Evolutionary conservation across 306 rosid species (phyloP).

Genomic region (Benincasa hispida): DNA sequence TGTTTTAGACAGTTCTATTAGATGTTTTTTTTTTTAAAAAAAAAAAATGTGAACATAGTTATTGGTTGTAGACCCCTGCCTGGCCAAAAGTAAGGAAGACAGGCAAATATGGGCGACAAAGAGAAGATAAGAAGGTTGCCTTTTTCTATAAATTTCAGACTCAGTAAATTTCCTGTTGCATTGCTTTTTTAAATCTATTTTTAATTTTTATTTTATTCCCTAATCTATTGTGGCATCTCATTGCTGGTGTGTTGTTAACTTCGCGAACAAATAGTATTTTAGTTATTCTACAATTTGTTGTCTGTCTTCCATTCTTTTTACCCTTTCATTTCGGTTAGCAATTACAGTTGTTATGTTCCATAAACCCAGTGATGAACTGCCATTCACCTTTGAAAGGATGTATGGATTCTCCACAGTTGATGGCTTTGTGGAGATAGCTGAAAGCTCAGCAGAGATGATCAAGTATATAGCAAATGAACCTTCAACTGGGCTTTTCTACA

Average conservation of each 20-base stretch:
- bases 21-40: neutral
- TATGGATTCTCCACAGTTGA: constrained; percentile 70
- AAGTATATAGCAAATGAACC: constrained; percentile 80
- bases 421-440: constrained; percentile 81
- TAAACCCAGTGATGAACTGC: constrained; percentile 40
- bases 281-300: neutral
- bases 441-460: constrained; percentile 70
- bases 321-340: constrained; percentile 6
- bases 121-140: neutral
- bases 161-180: neutral
- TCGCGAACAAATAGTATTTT: neutral
- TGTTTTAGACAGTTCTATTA: too few relatives aligned
- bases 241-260: neutral
- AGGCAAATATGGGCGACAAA: neutral
- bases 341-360: constrained; percentile 6
- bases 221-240: neutral
- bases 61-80: neutral
- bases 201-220: neutral
- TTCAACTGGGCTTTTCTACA: constrained; percentile 71
- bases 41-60: neutral
- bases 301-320: neutral
- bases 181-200: neutral
- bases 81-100: neutral
- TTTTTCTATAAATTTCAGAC: neutral
- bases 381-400: constrained; percentile 52